These are phyloP conservation scores for Debaryomyces sp. DNA, from an alignment of 1,139 yeast species.

Conservation along the genomic window DNA sequence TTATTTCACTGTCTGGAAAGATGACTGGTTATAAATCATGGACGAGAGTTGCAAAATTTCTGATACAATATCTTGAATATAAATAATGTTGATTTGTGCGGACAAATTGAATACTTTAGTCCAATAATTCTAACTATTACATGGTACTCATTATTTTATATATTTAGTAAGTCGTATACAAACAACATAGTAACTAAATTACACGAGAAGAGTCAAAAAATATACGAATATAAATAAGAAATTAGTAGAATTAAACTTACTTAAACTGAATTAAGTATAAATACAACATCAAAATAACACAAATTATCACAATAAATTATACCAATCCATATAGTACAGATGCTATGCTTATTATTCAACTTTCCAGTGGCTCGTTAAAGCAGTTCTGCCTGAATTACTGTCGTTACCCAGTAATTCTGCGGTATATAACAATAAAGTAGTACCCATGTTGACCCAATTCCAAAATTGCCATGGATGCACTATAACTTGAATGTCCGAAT, in stretches of 20 bases:
- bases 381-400: constrained; percentile 32
- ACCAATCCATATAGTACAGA: constrained; percentile 1
- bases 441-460: constrained; percentile 93
- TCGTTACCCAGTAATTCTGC: constrained; percentile 63
- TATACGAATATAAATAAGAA: not conserved
- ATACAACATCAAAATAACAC: not conserved
- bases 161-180: not conserved
- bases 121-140: constrained; percentile 4
- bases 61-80: constrained; percentile 18
- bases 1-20: constrained; percentile 50
- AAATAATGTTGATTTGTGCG: not conserved
- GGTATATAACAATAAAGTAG: constrained; percentile 76
- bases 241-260: constrained; percentile 5
- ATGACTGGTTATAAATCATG: constrained; percentile 42
- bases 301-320: not conserved
- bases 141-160: not conserved
- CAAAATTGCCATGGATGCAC: constrained; percentile 90
- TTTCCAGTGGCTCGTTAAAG: constrained; percentile 48
- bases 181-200: not conserved
- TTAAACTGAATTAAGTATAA: not conserved
- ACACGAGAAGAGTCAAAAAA: not conserved
- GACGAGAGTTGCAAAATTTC: constrained; percentile 50
- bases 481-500: constrained; percentile 30
- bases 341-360: constrained; percentile 28
- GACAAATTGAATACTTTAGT: not conserved